Conservation (phyloP, 176 grass and related monocot genomes). For the Carex pumila region DNA sequence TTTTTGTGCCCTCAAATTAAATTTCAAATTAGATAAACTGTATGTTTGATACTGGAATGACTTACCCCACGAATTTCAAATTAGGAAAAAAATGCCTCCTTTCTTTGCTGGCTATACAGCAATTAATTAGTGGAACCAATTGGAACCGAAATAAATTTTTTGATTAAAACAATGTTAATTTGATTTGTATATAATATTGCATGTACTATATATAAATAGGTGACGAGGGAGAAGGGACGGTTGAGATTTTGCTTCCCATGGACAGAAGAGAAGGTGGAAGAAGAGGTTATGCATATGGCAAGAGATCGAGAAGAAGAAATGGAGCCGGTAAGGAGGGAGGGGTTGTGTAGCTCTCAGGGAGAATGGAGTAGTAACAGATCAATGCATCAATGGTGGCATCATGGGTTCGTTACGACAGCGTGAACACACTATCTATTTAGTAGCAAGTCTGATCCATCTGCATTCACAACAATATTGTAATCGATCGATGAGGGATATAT, state of each 20-base stretch:
- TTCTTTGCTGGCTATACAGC: neutral
- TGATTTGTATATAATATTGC: neutral
- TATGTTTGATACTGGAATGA: neutral
- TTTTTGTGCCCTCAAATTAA: neutral
- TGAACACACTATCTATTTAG: neutral
- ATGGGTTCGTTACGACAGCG: conserved; percentile 8
- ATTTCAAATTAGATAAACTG: neutral
- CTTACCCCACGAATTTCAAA: neutral
- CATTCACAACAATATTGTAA: neutral
- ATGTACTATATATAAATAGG: neutral
- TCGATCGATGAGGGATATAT: neutral
- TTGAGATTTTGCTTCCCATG: conserved; percentile 39
- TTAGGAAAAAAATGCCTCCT: neutral
- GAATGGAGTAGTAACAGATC: neutral
- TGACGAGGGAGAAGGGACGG: conserved; percentile 40
- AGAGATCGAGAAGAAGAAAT: neutral
- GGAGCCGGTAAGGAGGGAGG: neutral
- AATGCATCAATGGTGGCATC: conserved; percentile 18
- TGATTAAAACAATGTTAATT: neutral
- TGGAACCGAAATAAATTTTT: neutral
- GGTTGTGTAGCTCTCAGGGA: conserved; percentile 18
- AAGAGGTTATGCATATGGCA: neutral
- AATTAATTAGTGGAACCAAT: neutral
- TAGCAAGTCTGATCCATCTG: neutral
- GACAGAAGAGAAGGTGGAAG: neutral